A percentile compares a stretch with the other conserved stretches of the same genome.
Conservation (phyloP, 345 rosid genomes). For the Combretum micranthum region DNA sequence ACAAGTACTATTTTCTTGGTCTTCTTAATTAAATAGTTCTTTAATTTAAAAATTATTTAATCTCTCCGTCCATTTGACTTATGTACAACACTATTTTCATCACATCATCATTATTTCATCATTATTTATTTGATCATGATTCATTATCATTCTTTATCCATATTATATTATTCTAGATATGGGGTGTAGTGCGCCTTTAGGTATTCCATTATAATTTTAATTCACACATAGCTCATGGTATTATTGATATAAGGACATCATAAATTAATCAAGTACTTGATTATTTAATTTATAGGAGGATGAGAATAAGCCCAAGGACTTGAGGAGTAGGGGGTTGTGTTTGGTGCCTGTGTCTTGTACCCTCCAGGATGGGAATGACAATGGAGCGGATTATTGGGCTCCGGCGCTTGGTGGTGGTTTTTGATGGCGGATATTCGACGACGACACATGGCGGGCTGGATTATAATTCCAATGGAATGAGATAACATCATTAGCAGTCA, state of each 20-base stretch:
- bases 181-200: background rate
- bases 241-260: too few species aligned
- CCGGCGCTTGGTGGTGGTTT: constrained; percentile 32
- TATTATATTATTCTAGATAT: background rate
- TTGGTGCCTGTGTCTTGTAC: constrained; percentile 91
- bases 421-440: constrained; percentile 1
- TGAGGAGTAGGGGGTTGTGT: constrained; percentile 92
- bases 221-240: too few species aligned
- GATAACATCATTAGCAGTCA: constrained; percentile 21
- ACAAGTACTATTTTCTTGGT: too few species aligned
- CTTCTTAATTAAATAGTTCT: too few species aligned
- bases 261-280: background rate
- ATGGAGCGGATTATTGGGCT: constrained; percentile 96
- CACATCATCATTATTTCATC: constrained; percentile 9
- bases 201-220: too few species aligned
- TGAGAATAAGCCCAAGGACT: constrained; percentile 44
- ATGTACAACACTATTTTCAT: background rate
- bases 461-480: background rate
- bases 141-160: background rate
- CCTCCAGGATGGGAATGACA: constrained; percentile 76
- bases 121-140: constrained; percentile 10
- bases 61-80: constrained; percentile 4
- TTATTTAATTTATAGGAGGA: constrained; percentile 9
- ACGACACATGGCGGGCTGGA: background rate
- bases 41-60: constrained; percentile 1